Evolutionary conservation across 345 rosid species (phyloP).

Genomic region (Eucalyptus polybractea): DNA sequence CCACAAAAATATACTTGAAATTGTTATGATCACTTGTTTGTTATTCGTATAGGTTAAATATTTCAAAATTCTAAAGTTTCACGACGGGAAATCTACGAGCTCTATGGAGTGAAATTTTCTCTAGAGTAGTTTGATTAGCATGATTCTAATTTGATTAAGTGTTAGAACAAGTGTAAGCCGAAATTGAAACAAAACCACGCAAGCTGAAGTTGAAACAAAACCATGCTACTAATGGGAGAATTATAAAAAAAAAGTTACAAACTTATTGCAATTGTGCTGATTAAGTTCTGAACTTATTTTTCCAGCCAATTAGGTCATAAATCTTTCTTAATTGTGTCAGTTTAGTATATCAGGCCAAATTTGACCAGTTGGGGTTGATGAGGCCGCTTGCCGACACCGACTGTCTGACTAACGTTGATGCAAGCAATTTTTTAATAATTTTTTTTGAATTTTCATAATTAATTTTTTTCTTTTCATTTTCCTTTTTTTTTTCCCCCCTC

Average conservation of each 20-base stretch:
- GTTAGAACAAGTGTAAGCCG: not conserved
- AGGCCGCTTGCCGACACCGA: fast-evolving
- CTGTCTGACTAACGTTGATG: fast-evolving
- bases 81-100: not conserved
- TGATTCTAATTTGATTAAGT: not conserved
- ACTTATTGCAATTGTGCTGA: fast-evolving
- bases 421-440: no score
- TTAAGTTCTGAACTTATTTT: no score
- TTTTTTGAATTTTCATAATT: no score
- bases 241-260: no score
- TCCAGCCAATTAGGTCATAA: no score
- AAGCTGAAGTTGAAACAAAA: not conserved
- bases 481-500: fast-evolving
- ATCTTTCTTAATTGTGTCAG: no score
- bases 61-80: not conserved
- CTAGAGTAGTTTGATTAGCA: not conserved
- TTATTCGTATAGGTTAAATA: not conserved
- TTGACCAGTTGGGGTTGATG: no score
- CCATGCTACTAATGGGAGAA: not conserved
- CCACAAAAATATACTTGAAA: not conserved
- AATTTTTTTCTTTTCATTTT: no score
- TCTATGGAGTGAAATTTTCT: not conserved
- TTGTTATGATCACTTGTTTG: not conserved
- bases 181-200: not conserved
- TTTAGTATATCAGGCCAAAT: fast-evolving